Conservation (phyloP, 23 red algal genomes). For the Gracilaria gracilis region DNA sequence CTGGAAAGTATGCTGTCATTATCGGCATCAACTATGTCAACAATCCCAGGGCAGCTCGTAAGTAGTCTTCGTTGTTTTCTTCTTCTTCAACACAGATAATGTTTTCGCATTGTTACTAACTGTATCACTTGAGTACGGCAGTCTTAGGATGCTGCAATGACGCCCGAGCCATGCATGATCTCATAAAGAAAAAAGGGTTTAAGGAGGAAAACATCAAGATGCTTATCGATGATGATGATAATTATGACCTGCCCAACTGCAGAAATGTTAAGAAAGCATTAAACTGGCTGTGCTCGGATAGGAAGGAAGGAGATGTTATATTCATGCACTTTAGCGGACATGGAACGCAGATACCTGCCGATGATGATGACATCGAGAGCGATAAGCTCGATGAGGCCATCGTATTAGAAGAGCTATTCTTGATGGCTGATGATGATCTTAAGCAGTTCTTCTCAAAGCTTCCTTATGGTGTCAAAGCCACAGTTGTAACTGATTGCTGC, state of each 20-base stretch:
- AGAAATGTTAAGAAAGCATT: conserved; percentile 74
- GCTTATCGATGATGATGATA: conserved; percentile 76
- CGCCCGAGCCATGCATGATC: conserved; percentile 43
- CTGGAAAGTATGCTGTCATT: conserved; percentile 79
- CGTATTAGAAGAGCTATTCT: conserved; percentile 71
- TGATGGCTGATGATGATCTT: conserved; percentile 88
- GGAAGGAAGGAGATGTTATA: conserved; percentile 68
- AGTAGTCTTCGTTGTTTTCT: conserved; percentile 26
- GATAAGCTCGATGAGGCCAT: conserved; percentile 83
- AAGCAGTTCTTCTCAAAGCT: conserved; percentile 70
- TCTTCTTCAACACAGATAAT: neutral
- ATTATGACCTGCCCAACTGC: conserved; percentile 59
- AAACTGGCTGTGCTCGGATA: conserved; percentile 69
- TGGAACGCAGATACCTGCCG: conserved; percentile 86
- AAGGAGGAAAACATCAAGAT: conserved; percentile 78
- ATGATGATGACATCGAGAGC: conserved; percentile 79
- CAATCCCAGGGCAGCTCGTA: conserved; percentile 64
- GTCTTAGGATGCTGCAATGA: conserved; percentile 85
- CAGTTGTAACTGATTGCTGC: conserved; percentile 86
- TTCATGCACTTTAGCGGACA: conserved; percentile 84
- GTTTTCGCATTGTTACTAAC: neutral
- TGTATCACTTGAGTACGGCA: neutral
- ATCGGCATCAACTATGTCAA: conserved; percentile 80
- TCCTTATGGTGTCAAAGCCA: conserved; percentile 58
- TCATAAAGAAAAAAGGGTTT: conserved; percentile 76